Conservation (phyloP, 306 rosid species). For the Trifolium subterraneum region DNA sequence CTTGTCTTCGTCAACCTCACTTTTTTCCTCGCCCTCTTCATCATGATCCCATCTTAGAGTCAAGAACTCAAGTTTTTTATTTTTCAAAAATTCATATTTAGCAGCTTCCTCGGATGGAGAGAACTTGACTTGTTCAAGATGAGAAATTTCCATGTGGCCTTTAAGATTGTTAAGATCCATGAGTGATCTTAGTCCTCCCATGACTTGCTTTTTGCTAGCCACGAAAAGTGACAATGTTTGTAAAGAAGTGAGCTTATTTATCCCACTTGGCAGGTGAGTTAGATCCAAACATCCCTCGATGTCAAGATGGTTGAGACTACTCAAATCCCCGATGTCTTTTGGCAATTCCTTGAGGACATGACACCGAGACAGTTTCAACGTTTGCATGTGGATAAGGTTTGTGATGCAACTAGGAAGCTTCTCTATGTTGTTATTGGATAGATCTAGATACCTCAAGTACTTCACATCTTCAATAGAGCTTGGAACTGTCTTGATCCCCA, state of each 20-base stretch:
- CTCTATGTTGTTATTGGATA: constrained; percentile 1
- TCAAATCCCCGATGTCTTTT: not conserved
- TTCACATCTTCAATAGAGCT: not conserved
- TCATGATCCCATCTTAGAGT: constrained; percentile 3
- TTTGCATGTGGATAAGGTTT: constrained; percentile 6
- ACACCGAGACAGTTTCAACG: constrained; percentile 4
- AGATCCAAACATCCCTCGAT: not conserved
- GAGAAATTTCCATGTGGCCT: constrained; percentile 6
- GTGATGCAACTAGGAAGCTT: constrained; percentile 19
- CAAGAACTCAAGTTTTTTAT: constrained; percentile 4
- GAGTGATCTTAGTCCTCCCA: not conserved
- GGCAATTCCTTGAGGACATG: not conserved
- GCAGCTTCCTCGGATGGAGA: not conserved
- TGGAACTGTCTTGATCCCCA: not conserved
- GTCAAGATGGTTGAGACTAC: constrained; percentile 35
- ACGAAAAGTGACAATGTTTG: constrained; percentile 18
- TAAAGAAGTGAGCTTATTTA: constrained; percentile 9
- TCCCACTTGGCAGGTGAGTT: constrained; percentile 17
- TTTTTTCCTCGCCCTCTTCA: not conserved
- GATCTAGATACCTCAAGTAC: constrained; percentile 2
- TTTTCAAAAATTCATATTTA: not conserved
- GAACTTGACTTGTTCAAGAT: not conserved
- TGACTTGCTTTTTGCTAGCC: not conserved
- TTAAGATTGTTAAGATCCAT: not conserved
- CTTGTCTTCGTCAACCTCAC: not conserved